Conservation (phyloP, 495 filamentous ascomycete species). For the Hyaloscypha hepaticicola region DNA sequence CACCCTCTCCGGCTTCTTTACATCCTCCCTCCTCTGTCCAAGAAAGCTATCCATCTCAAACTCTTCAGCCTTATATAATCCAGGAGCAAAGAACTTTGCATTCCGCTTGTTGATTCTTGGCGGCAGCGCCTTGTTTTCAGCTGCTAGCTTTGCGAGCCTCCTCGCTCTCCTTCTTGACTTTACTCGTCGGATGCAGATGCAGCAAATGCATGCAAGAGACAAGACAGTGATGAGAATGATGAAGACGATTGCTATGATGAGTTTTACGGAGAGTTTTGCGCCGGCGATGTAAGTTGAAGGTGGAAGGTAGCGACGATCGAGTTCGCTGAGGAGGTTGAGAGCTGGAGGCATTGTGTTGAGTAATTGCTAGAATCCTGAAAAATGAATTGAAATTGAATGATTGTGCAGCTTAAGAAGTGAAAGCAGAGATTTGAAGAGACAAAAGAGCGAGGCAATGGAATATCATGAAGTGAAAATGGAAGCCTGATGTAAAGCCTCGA, state of each 20-base stretch:
- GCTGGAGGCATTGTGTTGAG: background rate
- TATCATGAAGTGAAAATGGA: background rate
- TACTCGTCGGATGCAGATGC: background rate
- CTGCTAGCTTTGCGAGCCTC: background rate
- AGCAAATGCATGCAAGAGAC: background rate
- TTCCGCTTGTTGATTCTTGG: slow-evolving; percentile 2
- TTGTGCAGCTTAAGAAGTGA: background rate
- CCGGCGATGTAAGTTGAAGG: slow-evolving; percentile 5
- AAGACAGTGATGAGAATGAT: background rate
- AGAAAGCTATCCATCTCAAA: no score
- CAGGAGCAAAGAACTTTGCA: slow-evolving; percentile 4
- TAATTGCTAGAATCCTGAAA: background rate
- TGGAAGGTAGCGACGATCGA: background rate
- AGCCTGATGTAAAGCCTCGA: background rate
- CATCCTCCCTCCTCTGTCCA: background rate
- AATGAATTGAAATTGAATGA: background rate
- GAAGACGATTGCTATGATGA: background rate
- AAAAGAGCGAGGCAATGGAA: background rate
- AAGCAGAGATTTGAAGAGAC: background rate
- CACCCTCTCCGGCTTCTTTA: background rate
- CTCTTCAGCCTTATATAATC: background rate
- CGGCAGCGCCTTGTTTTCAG: background rate
- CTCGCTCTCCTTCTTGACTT: background rate
- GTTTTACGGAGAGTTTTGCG: slow-evolving; percentile 5
- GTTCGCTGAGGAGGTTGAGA: background rate